Conservation (phyloP, 176 grass and related monocot species). For the Cymbopogon citratus region DNA sequence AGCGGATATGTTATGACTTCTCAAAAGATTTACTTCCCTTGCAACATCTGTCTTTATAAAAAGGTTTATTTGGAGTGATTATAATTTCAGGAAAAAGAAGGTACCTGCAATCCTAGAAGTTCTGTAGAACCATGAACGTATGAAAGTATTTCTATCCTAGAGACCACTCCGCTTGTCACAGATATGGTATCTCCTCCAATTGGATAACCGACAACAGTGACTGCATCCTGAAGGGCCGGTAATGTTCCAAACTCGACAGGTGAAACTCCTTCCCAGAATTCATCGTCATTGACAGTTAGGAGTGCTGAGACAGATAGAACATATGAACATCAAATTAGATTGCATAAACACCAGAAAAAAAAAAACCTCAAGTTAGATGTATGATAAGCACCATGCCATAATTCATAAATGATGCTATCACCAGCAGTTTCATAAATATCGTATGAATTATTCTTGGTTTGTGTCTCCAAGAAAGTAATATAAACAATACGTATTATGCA, state of each 20-base stretch:
- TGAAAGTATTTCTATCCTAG: conserved; percentile 94
- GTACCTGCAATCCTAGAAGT: conserved; percentile 87
- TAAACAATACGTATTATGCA: background rate
- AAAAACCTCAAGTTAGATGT: background rate
- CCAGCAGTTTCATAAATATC: background rate
- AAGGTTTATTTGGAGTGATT: background rate
- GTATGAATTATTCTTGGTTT: background rate
- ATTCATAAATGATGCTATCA: background rate
- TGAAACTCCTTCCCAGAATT: conserved; percentile 91
- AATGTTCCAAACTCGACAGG: conserved; percentile 82
- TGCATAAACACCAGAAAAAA: background rate
- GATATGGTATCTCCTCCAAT: conserved; percentile 99
- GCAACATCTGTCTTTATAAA: conserved; percentile 7
- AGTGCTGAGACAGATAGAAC: conserved; percentile 42
- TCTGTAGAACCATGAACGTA: conserved; percentile 97
- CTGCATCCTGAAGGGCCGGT: conserved; percentile 87
- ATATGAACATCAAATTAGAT: conserved; percentile 9
- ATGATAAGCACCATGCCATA: background rate
- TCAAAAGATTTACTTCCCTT: background rate
- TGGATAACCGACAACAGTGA: conserved; percentile 93
- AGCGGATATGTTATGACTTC: background rate
- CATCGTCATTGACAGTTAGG: conserved; percentile 79
- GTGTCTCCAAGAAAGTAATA: background rate
- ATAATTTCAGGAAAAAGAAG: background rate
- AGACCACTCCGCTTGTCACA: conserved; percentile 97